Evolutionary conservation across 805 yeast species (phyloP).

Genomic region (Candida tibetensis): DNA sequence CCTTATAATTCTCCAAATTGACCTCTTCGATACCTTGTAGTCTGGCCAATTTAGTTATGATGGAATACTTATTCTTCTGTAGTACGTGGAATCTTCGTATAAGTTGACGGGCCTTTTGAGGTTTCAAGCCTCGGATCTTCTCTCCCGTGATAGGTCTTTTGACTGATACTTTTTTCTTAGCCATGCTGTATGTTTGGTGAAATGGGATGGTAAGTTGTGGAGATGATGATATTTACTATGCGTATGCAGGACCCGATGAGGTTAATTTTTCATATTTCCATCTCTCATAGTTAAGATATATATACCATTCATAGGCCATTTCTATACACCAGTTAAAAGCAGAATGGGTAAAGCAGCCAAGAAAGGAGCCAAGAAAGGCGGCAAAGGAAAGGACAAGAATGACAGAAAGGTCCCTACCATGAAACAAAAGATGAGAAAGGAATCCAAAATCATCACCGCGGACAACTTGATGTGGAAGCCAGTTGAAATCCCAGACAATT

Average conservation of each 20-base stretch:
- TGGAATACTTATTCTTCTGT: conserved; percentile 50
- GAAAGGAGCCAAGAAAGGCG: conserved; percentile 4
- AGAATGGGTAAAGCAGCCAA: conserved; percentile 4
- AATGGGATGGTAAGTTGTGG: neutral
- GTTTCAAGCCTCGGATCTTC: conserved; percentile 46
- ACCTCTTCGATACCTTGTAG: conserved; percentile 7
- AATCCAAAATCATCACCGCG: conserved; percentile 44
- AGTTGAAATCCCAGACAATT: conserved; percentile 77
- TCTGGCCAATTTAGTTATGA: conserved; percentile 31
- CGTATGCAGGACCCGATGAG: conserved; percentile 7
- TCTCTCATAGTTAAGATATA: no score
- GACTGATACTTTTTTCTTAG: neutral
- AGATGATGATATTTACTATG: no score
- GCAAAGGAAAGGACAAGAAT: conserved; percentile 7
- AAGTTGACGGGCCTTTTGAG: conserved; percentile 66
- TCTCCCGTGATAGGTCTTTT: neutral
- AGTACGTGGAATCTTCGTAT: conserved; percentile 77
- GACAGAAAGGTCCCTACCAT: conserved; percentile 22
- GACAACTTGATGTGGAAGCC: conserved; percentile 70
- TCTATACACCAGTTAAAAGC: neutral
- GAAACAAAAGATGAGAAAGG: conserved; percentile 28
- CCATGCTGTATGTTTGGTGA: neutral
- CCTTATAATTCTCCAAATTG: conserved; percentile 10
- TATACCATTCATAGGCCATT: neutral
- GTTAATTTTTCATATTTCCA: conserved; percentile 1